Evolutionary conservation across 2,329 filamentous ascomycete genomes (phyloP).

Genomic region (Neoascochyta sp.): DNA sequence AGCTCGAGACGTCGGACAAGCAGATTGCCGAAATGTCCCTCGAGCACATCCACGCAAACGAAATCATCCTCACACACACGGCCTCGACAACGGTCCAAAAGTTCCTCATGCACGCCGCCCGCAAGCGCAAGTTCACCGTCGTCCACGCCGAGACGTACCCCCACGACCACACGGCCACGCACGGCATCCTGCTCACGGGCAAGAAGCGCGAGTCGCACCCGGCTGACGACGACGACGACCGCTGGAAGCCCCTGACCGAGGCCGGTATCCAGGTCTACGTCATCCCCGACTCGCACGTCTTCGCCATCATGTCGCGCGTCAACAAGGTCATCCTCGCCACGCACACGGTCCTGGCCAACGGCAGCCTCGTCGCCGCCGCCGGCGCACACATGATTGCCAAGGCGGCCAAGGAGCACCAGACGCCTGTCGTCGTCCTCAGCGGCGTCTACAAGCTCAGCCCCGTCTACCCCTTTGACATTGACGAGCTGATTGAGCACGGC

Average conservation of each 20-base stretch:
- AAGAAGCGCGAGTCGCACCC: conserved; percentile 42
- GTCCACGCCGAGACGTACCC: conserved; percentile 73
- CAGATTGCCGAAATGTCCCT: conserved; percentile 86
- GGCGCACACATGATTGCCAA: conserved; percentile 81
- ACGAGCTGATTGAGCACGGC: conserved; percentile 81
- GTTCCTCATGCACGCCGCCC: conserved; percentile 81
- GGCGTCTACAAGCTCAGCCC: conserved; percentile 94
- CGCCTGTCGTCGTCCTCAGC: conserved; percentile 81
- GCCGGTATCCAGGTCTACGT: conserved; percentile 79
- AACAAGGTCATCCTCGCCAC: conserved; percentile 93
- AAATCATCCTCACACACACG: conserved; percentile 85
- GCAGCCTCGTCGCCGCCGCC: conserved; percentile 76
- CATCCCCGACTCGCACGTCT: conserved; percentile 79
- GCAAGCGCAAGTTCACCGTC: conserved; percentile 88
- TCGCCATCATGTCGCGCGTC: conserved; percentile 90
- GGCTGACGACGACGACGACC: conserved; percentile 52
- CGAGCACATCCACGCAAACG: conserved; percentile 88
- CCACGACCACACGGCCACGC: conserved; percentile 63
- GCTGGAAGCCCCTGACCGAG: conserved; percentile 73
- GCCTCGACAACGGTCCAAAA: conserved; percentile 83
- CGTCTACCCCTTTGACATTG: conserved; percentile 78
- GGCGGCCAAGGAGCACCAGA: conserved; percentile 76
- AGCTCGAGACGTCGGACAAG: conserved; percentile 87
- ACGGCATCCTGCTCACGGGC: conserved; percentile 59
- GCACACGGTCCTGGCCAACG: conserved; percentile 82